phyloP scores from a whole-genome alignment of 805 yeast species.

The Starmerella apis region DNA sequence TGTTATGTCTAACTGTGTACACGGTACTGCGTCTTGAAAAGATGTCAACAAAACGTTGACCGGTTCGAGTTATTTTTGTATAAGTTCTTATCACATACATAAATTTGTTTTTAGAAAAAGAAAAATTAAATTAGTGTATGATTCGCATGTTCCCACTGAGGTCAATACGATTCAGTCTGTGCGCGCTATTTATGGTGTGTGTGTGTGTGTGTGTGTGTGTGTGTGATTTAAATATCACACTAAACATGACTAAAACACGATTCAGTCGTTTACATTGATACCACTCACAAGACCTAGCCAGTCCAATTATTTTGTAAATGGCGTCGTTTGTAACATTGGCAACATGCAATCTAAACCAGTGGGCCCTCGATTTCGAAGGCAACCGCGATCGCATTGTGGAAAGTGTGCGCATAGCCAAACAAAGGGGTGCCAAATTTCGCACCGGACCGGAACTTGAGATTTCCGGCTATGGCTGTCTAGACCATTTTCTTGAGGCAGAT shows the following conservation, averaged over 20 bases:
- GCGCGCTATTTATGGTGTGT: too few relatives aligned
- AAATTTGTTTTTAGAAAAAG: too few relatives aligned
- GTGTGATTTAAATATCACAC: too few relatives aligned
- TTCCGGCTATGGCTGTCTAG: constrained; percentile 65
- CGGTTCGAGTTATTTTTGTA: not conserved
- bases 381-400: constrained; percentile 82
- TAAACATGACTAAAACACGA: too few relatives aligned
- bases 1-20: constrained; percentile 3
- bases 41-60: not conserved
- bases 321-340: constrained; percentile 82
- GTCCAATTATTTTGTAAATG: too few relatives aligned
- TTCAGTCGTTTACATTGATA: too few relatives aligned
- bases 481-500: constrained; percentile 88
- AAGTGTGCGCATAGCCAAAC: constrained; percentile 68
- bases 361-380: constrained; percentile 98
- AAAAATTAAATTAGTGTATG: too few relatives aligned
- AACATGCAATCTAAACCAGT: constrained; percentile 91
- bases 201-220: too few relatives aligned
- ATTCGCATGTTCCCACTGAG: too few relatives aligned
- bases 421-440: constrained; percentile 63
- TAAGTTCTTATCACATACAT: too few relatives aligned
- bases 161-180: too few relatives aligned
- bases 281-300: too few relatives aligned
- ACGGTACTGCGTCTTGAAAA: constrained; percentile 2
- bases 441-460: constrained; percentile 97